Evolutionary conservation across 192 early-diverging fungal genomes (phyloP).

Genomic region (Haplosporangium gracile): DNA sequence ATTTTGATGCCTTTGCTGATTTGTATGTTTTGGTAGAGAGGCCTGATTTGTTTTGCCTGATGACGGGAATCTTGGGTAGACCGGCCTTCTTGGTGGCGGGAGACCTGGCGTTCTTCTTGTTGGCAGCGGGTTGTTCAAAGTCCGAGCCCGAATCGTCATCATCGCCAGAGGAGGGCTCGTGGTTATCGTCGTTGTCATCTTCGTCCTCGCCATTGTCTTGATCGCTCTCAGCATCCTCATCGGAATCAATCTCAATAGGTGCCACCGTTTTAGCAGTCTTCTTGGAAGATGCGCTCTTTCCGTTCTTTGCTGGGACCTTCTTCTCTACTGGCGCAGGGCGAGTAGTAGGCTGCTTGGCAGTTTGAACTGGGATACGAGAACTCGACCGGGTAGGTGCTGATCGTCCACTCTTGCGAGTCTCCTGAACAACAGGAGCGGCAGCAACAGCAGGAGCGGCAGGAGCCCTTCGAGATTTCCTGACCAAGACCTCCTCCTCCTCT

Average conservation of each 20-base stretch:
- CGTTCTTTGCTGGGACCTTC: slow-evolving; percentile 66
- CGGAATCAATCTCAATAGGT: neutral
- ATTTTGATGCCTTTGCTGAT: neutral
- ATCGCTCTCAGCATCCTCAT: neutral
- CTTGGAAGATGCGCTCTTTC: neutral
- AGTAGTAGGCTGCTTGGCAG: neutral
- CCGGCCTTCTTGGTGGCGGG: neutral
- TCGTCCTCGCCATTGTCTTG: slow-evolving; percentile 19
- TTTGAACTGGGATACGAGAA: neutral
- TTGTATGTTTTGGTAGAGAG: neutral
- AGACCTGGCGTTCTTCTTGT: slow-evolving; percentile 10
- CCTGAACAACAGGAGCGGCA: neutral
- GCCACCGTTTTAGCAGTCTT: neutral
- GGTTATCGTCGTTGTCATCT: slow-evolving; percentile 18
- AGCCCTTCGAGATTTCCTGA: neutral
- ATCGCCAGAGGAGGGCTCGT: slow-evolving; percentile 19
- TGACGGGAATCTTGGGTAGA: slow-evolving; percentile 8
- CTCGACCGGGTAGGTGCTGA: neutral
- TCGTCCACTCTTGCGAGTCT: neutral
- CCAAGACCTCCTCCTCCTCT: slow-evolving; percentile 14
- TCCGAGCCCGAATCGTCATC: slow-evolving; percentile 30
- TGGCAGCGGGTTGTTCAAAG: slow-evolving; percentile 33
- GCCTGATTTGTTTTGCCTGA: slow-evolving; percentile 11
- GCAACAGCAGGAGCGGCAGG: neutral
- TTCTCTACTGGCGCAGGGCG: slow-evolving; percentile 34